Conservation (phyloP, 129 eudicot species). For the Solidago caesia region DNA sequence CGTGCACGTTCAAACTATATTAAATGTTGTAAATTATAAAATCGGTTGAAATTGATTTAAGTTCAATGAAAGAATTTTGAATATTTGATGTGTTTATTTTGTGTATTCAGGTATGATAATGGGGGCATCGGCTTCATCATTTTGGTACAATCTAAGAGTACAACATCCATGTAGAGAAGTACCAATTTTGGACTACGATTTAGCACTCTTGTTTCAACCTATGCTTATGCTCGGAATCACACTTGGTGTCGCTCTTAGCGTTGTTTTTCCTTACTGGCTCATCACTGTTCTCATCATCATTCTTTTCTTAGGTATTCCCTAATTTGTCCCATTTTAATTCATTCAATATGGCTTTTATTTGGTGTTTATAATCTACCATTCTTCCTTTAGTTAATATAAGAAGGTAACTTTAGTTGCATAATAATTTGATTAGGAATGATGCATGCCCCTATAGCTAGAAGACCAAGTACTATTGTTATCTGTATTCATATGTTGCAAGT, state of each 20-base stretch:
- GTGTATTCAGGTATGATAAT: conserved; percentile 69
- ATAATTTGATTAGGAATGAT: no score
- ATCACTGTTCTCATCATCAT: conserved; percentile 91
- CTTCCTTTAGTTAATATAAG: no score
- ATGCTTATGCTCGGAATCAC: conserved; percentile 98
- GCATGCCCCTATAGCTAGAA: not conserved
- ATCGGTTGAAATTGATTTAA: not conserved
- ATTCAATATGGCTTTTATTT: not conserved
- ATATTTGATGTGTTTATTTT: not conserved
- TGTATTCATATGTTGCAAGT: no score
- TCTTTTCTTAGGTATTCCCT: conserved; percentile 69
- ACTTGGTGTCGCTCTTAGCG: conserved; percentile 86
- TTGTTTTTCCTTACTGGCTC: conserved; percentile 96
- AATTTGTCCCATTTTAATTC: not conserved
- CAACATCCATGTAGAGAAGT: conserved; percentile 85
- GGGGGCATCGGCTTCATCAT: conserved; percentile 92
- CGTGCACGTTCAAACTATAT: no score
- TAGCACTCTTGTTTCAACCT: conserved; percentile 87
- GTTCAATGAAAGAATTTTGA: not conserved
- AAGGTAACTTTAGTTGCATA: no score
- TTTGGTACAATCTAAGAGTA: conserved; percentile 90
- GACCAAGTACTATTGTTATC: no score
- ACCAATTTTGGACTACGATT: conserved; percentile 88
- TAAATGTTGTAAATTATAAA: no score
- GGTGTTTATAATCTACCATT: not conserved